These are phyloP conservation scores for Chamaenerion angustifolium DNA, from an alignment of 345 rosid genomes.

Conservation along the genomic window DNA sequence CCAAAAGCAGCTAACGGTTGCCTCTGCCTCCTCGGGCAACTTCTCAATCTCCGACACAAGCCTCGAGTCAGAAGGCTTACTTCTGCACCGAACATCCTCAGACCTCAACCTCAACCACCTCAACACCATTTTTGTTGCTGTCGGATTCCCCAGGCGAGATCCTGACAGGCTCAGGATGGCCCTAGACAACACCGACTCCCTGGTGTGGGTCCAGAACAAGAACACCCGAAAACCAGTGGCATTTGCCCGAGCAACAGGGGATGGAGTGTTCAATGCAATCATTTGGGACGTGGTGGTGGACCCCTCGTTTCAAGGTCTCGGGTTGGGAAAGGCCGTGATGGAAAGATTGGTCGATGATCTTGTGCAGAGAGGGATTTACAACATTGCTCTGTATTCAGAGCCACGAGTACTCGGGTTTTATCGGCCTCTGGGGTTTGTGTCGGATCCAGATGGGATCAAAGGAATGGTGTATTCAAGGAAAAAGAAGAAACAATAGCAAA, in stretches of 20 bases:
- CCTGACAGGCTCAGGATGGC: conserved; percentile 56
- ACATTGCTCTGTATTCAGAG: conserved; percentile 76
- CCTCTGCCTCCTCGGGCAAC: conserved; percentile 9
- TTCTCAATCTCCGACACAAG: conserved; percentile 51
- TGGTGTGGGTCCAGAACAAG: conserved; percentile 56
- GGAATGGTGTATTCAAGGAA: conserved; percentile 82
- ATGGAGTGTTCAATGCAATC: conserved; percentile 82
- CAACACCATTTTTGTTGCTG: conserved; percentile 65
- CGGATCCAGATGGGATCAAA: conserved; percentile 85
- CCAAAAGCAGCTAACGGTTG: conserved; percentile 4
- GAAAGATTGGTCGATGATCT: conserved; percentile 61
- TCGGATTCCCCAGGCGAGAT: conserved; percentile 85
- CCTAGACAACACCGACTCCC: conserved; percentile 52
- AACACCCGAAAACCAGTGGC: conserved; percentile 61
- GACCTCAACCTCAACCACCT: conserved; percentile 64
- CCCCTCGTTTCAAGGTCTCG: conserved; percentile 70
- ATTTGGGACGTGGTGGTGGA: conserved; percentile 98
- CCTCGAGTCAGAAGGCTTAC: conserved; percentile 56
- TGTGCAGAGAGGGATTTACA: conserved; percentile 42
- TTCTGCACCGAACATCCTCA: conserved; percentile 43
- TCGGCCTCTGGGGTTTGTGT: conserved; percentile 74
- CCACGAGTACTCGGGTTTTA: conserved; percentile 88
- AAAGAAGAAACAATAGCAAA: conserved; percentile 23
- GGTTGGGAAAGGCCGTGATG: conserved; percentile 80
- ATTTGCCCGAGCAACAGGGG: conserved; percentile 84